Base-by-base conservation (phyloP, 208 protist species). In the Tritrichomonas musculus region DNA sequence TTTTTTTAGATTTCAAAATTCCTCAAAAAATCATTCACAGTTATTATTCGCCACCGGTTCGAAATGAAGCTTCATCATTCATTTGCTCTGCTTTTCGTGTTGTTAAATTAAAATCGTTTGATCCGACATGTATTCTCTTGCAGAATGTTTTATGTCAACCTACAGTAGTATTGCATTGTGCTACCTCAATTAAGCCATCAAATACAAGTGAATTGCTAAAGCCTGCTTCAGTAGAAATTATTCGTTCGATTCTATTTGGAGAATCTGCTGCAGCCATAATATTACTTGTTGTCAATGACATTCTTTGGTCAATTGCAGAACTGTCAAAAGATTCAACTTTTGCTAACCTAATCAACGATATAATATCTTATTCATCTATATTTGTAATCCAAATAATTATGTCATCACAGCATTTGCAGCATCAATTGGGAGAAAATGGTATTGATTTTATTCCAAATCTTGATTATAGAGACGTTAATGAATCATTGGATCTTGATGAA, bases 51-150 rank as follows among this genome's bases (percentile, higher is more conserved):
- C 39, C 33, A 30, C 17, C 33, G 9, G 73, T 39, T 25, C 33
- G 73, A 82, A 82, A 14, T 50, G 73, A 82, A 50, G 73, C 73
- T 82, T 30, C 41, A 47, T 82, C 73, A 50, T 82, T 82, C 73
- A 27, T 82, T 30, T 50, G 33, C 0, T 20, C 41, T 50, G 73
- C 41, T 82, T 27, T 82, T 9, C 47, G 22, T 30, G 73, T 41
- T 50, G 4, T 39, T n/a, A 47, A 30, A 50, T 9, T 41, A 50
- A 82, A 82, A 82, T 30, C 73, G 22, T 82, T 47, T 82, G 73
- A 82, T 82, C 73, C 73, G n/a, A 50, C 73, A n/a, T 82, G 50
- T 27, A 30, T 47, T 25, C 47, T 82, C 25, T 17, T 82, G 3
- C 41, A 82, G 30, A 82, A 82, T 8, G 41, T 39, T 53, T 30